phyloP scores from a whole-genome alignment of 192 early-diverging fungal genomes.

The Backusella sp. region DNA sequence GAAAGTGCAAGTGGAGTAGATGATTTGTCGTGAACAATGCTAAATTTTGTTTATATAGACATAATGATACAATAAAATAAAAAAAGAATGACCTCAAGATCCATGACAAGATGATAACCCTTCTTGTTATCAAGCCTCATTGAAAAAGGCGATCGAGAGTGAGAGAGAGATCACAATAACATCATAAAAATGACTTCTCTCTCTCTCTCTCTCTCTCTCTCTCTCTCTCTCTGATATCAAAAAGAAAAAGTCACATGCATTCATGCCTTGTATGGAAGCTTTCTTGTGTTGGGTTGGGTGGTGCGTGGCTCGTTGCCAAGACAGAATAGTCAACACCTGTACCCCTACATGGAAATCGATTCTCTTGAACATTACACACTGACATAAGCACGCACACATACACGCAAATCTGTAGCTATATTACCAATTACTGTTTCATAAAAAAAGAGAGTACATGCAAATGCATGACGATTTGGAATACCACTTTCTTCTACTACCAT shows the following conservation, averaged over 20 bases:
- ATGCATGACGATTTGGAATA: background rate
- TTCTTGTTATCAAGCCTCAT: no score
- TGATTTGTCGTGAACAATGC: no score
- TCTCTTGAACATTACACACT: slow-evolving; percentile 34
- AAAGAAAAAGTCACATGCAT: background rate
- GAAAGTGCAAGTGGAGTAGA: background rate
- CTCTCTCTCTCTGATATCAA: background rate
- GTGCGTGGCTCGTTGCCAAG: slow-evolving; percentile 82
- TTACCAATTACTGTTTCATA: background rate
- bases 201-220: background rate
- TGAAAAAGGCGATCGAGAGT: no score
- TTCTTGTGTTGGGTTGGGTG: slow-evolving; percentile 62
- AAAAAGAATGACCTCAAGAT: no score
- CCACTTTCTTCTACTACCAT: background rate
- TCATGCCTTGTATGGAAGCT: slow-evolving; percentile 70
- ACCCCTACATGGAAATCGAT: slow-evolving; percentile 58
- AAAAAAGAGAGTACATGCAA: background rate
- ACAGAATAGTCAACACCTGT: slow-evolving; percentile 92
- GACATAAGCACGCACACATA: background rate
- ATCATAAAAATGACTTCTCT: background rate
- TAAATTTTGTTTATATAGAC: no score
- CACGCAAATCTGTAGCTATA: background rate
- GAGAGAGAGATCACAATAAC: background rate
- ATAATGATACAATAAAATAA: no score
- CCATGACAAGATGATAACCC: no score